Conservation (phyloP, 1,284 basidiomycete genomes). For the Tremellales sp. region DNA sequence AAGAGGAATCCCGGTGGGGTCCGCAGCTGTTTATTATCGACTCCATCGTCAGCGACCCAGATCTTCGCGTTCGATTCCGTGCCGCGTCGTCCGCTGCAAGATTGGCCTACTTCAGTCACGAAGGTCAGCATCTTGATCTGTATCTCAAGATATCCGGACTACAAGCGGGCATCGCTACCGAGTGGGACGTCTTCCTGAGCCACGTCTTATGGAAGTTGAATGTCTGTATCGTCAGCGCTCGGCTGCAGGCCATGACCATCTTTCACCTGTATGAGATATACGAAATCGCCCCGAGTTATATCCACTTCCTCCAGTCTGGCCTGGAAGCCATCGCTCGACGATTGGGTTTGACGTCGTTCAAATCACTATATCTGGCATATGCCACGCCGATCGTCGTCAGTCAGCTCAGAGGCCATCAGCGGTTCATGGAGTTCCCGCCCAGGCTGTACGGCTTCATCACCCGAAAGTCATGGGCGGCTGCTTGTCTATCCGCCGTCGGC, state of each 20-base stretch:
- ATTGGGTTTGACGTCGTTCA: slow-evolving; percentile 64
- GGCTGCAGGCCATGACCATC: slow-evolving; percentile 76
- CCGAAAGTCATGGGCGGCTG: slow-evolving; percentile 22
- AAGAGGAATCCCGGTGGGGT: slow-evolving; percentile 6
- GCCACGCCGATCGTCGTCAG: slow-evolving; percentile 61
- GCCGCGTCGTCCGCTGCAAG: slow-evolving; percentile 61
- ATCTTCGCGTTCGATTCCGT: slow-evolving; percentile 82
- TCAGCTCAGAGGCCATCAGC: slow-evolving; percentile 43
- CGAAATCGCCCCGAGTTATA: slow-evolving; percentile 53
- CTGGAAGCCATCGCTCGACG: slow-evolving; percentile 61
- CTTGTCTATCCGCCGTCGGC: slow-evolving; percentile 20
- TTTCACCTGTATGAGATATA: slow-evolving; percentile 78
- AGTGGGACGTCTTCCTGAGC: slow-evolving; percentile 68
- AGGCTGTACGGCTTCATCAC: slow-evolving; percentile 51
- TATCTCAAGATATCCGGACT: slow-evolving; percentile 21
- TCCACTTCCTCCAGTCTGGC: slow-evolving; percentile 62
- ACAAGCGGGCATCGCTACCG: slow-evolving; percentile 16
- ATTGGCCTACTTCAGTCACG: slow-evolving; percentile 24
- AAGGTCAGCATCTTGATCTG: slow-evolving; percentile 16
- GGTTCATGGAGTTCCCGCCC: slow-evolving; percentile 65
- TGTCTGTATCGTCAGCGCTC: slow-evolving; percentile 74
- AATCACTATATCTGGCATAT: slow-evolving; percentile 71
- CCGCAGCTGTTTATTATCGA: slow-evolving; percentile 54
- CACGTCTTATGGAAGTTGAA: slow-evolving; percentile 76
- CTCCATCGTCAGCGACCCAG: slow-evolving; percentile 63